Percentiles rank a stretch among this genome's conserved stretches.
These are phyloP conservation scores for Dioscorea cayenensis DNA, from an alignment of 116 monocot genomes.

Conservation along the genomic window DNA sequence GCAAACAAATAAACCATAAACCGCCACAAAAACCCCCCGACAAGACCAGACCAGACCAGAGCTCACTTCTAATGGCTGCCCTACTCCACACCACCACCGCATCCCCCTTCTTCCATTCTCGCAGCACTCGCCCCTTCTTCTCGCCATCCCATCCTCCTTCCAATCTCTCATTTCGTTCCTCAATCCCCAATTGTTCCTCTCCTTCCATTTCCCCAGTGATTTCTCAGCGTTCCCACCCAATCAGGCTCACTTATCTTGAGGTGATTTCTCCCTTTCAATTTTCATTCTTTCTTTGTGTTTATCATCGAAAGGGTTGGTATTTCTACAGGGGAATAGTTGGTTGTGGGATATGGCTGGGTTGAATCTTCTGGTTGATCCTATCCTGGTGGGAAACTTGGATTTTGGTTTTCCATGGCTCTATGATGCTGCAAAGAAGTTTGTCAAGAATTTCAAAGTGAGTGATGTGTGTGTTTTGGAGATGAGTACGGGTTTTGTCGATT, in stretches of 20 bases:
- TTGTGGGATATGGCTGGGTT: conserved; percentile 73
- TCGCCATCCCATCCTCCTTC: too few relatives aligned
- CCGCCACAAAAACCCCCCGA: too few relatives aligned
- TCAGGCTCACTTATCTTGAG: conserved; percentile 81
- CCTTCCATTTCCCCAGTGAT: conserved; percentile 5
- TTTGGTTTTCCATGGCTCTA: conserved; percentile 90
- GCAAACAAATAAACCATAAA: too few relatives aligned
- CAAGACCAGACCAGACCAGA: too few relatives aligned
- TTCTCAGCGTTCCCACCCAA: conserved; percentile 9
- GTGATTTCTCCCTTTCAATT: conserved; percentile 11
- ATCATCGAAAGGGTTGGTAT: not conserved
- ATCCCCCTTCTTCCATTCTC: too few relatives aligned
- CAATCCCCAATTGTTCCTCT: not conserved
- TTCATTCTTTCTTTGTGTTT: not conserved
- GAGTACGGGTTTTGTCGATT: not conserved
- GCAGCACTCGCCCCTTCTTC: too few relatives aligned
- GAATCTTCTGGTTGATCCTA: conserved; percentile 78
- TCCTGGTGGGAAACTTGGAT: conserved; percentile 90
- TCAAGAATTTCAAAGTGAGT: conserved; percentile 51
- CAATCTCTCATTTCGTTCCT: too few relatives aligned
- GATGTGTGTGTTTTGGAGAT: not conserved
- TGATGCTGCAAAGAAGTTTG: conserved; percentile 68
- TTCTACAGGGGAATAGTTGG: conserved; percentile 81
- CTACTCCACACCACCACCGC: too few relatives aligned
- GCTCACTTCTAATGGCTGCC: too few relatives aligned